These are phyloP conservation scores for Cubamyces sp. DNA, from an alignment of 768 basidiomycete species.

Conservation along the genomic window DNA sequence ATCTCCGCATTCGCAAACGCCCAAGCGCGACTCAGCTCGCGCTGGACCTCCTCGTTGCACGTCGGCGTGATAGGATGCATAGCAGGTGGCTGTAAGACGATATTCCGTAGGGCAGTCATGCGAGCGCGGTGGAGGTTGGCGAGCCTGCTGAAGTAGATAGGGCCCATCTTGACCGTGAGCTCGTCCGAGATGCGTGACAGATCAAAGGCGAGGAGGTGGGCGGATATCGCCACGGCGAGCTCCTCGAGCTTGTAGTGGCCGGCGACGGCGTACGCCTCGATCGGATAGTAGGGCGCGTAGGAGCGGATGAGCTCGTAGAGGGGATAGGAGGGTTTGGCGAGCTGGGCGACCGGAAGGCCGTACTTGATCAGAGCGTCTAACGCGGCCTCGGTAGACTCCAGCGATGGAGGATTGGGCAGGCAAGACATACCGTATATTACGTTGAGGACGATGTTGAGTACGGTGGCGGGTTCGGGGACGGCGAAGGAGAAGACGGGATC, in stretches of 20 bases:
- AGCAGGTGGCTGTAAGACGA: conserved; percentile 35
- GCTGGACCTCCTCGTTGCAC: conserved; percentile 28
- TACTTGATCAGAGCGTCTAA: conserved; percentile 34
- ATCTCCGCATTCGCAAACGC: conserved; percentile 34
- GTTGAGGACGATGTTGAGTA: conserved; percentile 42
- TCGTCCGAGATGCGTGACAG: conserved; percentile 43
- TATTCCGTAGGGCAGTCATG: conserved; percentile 38
- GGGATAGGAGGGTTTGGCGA: conserved; percentile 35
- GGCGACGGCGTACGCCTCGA: conserved; percentile 49
- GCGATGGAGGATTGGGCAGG: conserved; percentile 33
- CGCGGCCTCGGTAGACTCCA: conserved; percentile 33
- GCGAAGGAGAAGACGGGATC: conserved; percentile 25
- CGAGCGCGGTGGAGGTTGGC: conserved; percentile 44
- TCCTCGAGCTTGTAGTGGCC: conserved; percentile 39
- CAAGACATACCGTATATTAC: conserved; percentile 37
- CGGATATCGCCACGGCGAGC: conserved; percentile 45
- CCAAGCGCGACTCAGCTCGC: conserved; percentile 35
- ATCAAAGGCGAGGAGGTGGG: conserved; percentile 42
- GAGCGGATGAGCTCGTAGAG: conserved; percentile 40
- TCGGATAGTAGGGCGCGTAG: conserved; percentile 39
- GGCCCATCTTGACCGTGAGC: conserved; percentile 43
- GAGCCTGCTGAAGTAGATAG: conserved; percentile 46
- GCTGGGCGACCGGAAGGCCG: conserved; percentile 30
- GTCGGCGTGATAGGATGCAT: conserved; percentile 27
- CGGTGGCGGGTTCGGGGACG: conserved; percentile 34